Percentiles rank a stretch among this genome's conserved stretches.
Evolutionary conservation across 2,329 filamentous ascomycete species (phyloP).

Genomic region (Aspergillus spinulosporus): DNA sequence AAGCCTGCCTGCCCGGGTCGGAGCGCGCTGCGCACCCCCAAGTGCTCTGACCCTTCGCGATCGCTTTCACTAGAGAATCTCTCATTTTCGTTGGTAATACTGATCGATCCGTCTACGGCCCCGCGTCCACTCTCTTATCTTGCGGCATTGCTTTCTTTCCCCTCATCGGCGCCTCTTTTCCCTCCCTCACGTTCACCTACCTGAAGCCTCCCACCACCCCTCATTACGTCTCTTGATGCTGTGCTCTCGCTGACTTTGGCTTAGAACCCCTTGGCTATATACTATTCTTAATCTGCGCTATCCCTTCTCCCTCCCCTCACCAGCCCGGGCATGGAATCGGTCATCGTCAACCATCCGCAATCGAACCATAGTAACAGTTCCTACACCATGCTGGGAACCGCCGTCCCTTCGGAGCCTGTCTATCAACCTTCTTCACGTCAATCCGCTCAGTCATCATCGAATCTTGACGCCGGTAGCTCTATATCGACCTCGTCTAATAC

Average conservation of each 20-base stretch:
- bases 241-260: conserved; percentile 20
- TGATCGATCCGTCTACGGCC: conserved; percentile 16
- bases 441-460: conserved; percentile 27
- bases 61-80: conserved; percentile 11
- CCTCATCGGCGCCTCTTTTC: conserved; percentile 3
- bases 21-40: conserved; percentile 13
- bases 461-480: conserved; percentile 29
- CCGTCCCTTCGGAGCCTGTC: conserved; percentile 42
- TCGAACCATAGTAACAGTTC: conserved; percentile 70
- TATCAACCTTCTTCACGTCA: conserved; percentile 34
- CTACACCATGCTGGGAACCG: conserved; percentile 64
- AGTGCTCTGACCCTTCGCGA: conserved; percentile 17
- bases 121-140: conserved; percentile 16
- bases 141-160: neutral
- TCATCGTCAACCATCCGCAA: conserved; percentile 68
- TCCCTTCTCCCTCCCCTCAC: conserved; percentile 1
- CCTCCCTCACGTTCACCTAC: neutral
- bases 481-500: conserved; percentile 35
- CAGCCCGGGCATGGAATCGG: conserved; percentile 58
- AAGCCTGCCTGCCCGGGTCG: conserved; percentile 11
- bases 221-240: conserved; percentile 10
- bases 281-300: conserved; percentile 12
- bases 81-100: conserved; percentile 13
- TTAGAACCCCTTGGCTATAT: conserved; percentile 16
- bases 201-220: conserved; percentile 8